These are phyloP conservation scores for Lavandula angustifolia DNA, from an alignment of 257 asterid species.

Conservation along the genomic window DNA sequence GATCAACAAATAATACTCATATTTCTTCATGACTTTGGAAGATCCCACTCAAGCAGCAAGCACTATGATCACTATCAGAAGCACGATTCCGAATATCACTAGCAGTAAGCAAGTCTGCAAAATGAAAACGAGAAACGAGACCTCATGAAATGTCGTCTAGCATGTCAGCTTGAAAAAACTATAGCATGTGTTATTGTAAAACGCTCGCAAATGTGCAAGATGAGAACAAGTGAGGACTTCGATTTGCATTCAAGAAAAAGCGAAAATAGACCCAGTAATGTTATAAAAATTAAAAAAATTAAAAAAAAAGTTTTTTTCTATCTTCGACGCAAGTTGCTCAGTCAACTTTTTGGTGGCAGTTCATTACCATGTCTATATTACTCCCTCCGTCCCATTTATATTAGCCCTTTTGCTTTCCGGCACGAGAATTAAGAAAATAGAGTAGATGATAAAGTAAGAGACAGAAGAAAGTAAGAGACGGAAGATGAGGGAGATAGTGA, in stretches of 20 bases:
- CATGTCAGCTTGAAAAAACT: background rate
- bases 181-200: background rate
- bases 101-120: slow-evolving; percentile 82
- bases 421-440: no score
- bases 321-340: background rate
- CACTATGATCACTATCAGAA: slow-evolving; percentile 72
- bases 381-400: no score
- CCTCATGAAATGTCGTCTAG: background rate
- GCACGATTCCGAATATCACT: slow-evolving; percentile 77
- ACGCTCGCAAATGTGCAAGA: background rate
- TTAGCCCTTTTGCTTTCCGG: no score
- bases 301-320: no score
- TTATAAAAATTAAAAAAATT: no score
- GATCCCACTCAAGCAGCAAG: slow-evolving; percentile 54
- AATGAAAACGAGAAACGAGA: background rate
- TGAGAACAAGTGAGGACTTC: background rate
- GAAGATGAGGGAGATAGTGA: no score
- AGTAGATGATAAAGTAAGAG: no score
- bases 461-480: no score
- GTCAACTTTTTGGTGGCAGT: background rate
- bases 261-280: background rate
- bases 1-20: slow-evolving; percentile 20
- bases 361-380: background rate
- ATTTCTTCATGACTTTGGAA: background rate
- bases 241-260: background rate